A percentile compares a stretch with the other conserved stretches of the same genome.
Conservation (phyloP, 164 flowering plant genomes). For the Kalanchoe fedtschenkoi region DNA sequence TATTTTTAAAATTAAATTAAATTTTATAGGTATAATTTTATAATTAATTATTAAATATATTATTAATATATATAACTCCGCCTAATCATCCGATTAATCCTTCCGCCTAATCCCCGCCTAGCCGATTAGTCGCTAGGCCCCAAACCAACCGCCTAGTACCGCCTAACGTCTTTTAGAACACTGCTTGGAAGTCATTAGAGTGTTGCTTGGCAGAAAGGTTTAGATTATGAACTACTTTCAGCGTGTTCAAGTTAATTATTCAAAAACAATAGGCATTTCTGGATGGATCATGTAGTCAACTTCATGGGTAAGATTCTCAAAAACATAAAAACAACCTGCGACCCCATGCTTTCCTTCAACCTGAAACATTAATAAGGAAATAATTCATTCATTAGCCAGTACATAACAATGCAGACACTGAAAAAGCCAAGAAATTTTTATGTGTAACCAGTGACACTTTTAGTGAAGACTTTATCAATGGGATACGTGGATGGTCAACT, state of each 20-base stretch:
- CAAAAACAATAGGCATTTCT: constrained; percentile 21
- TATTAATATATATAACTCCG: too few relatives aligned
- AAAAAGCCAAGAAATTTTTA: not conserved
- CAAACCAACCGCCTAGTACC: too few relatives aligned
- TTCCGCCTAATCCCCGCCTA: too few relatives aligned
- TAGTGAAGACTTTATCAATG: not conserved
- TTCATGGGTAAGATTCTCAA: constrained; percentile 54
- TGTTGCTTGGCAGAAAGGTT: too few relatives aligned
- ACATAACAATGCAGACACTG: not conserved
- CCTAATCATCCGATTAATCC: too few relatives aligned
- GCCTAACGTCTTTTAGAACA: not conserved
- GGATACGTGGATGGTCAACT: not conserved
- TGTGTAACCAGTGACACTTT: not conserved
- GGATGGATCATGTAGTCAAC: constrained; percentile 22
- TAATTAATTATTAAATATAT: too few relatives aligned
- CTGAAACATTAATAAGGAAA: not conserved
- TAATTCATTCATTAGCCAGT: not conserved
- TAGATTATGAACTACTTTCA: too few relatives aligned
- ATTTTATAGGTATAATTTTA: too few relatives aligned
- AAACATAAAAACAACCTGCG: constrained; percentile 48
- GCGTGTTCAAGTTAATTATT: too few relatives aligned
- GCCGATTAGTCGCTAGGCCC: too few relatives aligned
- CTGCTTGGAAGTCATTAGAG: too few relatives aligned
- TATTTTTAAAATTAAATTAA: too few relatives aligned
- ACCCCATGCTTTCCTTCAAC: not conserved